These are phyloP conservation scores for Peltaster fructicola DNA, from an alignment of 2,329 filamentous ascomycete genomes.

Conservation along the genomic window DNA sequence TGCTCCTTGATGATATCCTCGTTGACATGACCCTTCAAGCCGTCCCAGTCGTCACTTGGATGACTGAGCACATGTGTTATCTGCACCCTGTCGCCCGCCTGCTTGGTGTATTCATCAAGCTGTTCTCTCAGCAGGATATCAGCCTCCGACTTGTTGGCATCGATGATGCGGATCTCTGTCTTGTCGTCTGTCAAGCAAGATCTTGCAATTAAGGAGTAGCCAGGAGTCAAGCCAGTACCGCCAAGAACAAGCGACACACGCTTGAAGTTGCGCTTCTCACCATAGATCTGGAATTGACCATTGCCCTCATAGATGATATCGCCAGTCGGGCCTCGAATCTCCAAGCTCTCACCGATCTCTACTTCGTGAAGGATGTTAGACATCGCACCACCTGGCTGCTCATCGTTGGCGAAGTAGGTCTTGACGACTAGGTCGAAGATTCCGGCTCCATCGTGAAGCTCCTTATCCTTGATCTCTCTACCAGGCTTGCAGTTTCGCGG, in stretches of 20 bases:
- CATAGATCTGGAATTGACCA: conserved; percentile 29
- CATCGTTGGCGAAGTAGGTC: conserved; percentile 31
- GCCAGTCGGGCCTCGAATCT: conserved; percentile 34
- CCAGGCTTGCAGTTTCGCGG: conserved; percentile 10
- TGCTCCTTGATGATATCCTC: conserved; percentile 23
- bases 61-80: conserved; percentile 32
- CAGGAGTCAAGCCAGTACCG: conserved; percentile 34
- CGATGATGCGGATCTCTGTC: conserved; percentile 22
- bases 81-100: conserved; percentile 23
- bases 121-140: conserved; percentile 30
- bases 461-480: conserved; percentile 2
- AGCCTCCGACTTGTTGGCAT: conserved; percentile 31
- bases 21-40: conserved; percentile 28
- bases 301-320: conserved; percentile 32
- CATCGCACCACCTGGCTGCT: conserved; percentile 36
- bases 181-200: conserved; percentile 16
- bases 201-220: conserved; percentile 31
- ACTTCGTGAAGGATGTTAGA: conserved; percentile 36
- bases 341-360: conserved; percentile 30
- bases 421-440: conserved; percentile 34
- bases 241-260: conserved; percentile 33
- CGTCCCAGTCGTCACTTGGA: conserved; percentile 28
- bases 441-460: conserved; percentile 17
- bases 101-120: conserved; percentile 24
- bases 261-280: conserved; percentile 24